Base-by-base conservation (phyloP, 164 flowering plant species). In the Taxillus chinensis region DNA sequence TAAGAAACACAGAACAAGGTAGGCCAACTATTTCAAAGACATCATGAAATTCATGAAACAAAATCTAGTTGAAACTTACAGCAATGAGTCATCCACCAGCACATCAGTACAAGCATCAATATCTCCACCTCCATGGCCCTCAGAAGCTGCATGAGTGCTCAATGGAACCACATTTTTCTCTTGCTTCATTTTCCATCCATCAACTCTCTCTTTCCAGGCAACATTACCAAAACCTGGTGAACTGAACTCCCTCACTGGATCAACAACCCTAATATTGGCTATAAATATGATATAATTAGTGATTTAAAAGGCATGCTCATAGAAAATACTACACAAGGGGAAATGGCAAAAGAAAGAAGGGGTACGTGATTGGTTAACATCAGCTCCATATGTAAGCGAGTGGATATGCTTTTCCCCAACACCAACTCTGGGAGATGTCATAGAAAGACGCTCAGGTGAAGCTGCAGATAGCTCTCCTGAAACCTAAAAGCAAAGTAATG, bases 391-490 rank as follows among this genome's bases (percentile, higher is more conserved):
- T 10, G 84, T 72, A 41, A 79, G 80, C 16, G 74, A 67, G 71
- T 75, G 83, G 48, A 76, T 64, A 59, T 80, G 82, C 70, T 83
- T 83, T 50, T 75, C 85, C 59, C 74, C 74, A 59, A 73, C 78
- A 64, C 67, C 75, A 67, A 57, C 80, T 66, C 82, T 85, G 68
- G 93, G 84, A 71, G 96, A 89, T 58, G 90, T 82, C 88, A 85
- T 80, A 40, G 92, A 85, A 62, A 81, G 71, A 7, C 77, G 91
- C 46, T 82, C 96, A 66, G 97, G 97, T 60, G 98, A 92, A 67
- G 95, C 90, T 57, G 84, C 85, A 63, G 98, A 85, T 13, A 89
- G 63, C 72, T 91, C 98, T 17, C 96, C 98, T 14, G 95, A 92
- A 56, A 83, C 84, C 96, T 89, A 67, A 15, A 17, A 52, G 27